Base-by-base conservation (phyloP, 768 basidiomycete species). In the Inosperma sp. region DNA sequence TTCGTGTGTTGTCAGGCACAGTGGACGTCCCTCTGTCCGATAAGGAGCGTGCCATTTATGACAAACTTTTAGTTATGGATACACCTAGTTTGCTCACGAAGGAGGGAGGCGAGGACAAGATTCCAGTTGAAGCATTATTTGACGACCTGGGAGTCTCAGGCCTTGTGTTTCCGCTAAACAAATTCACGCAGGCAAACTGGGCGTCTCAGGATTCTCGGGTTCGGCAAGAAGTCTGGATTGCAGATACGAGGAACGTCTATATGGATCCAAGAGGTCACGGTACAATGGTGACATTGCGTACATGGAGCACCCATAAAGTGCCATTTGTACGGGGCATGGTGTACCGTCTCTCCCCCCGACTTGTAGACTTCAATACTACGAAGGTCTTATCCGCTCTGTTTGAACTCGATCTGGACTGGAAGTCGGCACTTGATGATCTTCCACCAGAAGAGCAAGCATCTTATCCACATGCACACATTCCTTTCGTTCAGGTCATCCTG, bases 331-430 rank as follows among this genome's bases (percentile, higher is more conserved):
- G 48, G 22, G 74, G 73, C 5, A 48, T 48, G 8, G 57, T 60
- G 7, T 80, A 75, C 52, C 72, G 77, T 4, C 68, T 79, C 9
- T 77, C 76, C 0, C 71, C 73, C 4, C 75, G 77, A 21, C 62
- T 77, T n/a, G 71, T 79, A 13, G 77, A 80, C 53, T 79, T 78
- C 57, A 80, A 78, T 46, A 71, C 73, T n/a, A 70, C 68, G 7
- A 77, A 78, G 56, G 52, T 72, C 40, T 59, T 79, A 21, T 68
- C 72, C 4, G 70, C 72, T 12, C 62, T 80, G 7, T 68, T 80
- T 23, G 75, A 77, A 58, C 59, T 71, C 26, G 77, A 80, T 52
- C 59, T 78, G 16, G 64, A 59, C n/a, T 70, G 69, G 60, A 60
- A 58, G 21, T 62, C 57, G 6, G 47, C 54, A 27, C 26, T 51